These are phyloP conservation scores for Sicyos edulis DNA, from an alignment of 306 rosid species.

Conservation along the genomic window DNA sequence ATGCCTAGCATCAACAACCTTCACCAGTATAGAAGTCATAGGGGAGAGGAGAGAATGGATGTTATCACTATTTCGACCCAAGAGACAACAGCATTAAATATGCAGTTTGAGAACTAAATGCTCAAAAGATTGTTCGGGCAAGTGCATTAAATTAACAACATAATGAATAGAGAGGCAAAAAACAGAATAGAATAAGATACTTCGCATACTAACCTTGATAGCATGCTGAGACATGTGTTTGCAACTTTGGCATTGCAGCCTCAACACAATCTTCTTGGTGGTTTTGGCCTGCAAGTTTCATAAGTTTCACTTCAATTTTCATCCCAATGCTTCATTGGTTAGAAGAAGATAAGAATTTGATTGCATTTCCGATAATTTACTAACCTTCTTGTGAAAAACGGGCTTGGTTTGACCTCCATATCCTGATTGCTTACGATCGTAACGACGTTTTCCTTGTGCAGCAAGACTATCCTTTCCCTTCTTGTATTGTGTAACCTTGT, in stretches of 20 bases:
- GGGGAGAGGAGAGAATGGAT: no score
- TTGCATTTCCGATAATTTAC: background rate
- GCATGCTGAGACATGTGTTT: slow-evolving; percentile 46
- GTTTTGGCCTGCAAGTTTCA: slow-evolving; percentile 32
- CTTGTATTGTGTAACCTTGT: slow-evolving; percentile 47
- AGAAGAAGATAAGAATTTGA: background rate
- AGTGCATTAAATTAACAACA: background rate
- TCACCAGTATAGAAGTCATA: no score
- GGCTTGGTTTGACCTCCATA: slow-evolving; percentile 51
- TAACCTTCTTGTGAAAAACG: slow-evolving; percentile 43
- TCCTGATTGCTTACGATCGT: slow-evolving; percentile 47
- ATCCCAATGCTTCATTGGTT: background rate
- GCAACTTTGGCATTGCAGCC: slow-evolving; percentile 47
- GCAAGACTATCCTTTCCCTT: slow-evolving; percentile 47
- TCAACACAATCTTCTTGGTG: slow-evolving; percentile 46
- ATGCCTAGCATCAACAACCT: background rate
- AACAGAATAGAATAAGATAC: background rate
- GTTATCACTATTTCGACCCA: background rate
- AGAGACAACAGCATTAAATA: background rate
- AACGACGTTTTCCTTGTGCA: slow-evolving; percentile 47
- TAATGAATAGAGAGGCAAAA: background rate
- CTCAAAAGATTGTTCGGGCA: background rate
- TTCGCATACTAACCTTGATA: slow-evolving; percentile 32
- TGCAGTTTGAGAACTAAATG: background rate
- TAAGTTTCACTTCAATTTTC: background rate